Evolutionary conservation across 768 basidiomycete genomes (phyloP), one percentile per base, ranked within the genome.

Genomic region (Phanerochaete carnosa): DNA sequence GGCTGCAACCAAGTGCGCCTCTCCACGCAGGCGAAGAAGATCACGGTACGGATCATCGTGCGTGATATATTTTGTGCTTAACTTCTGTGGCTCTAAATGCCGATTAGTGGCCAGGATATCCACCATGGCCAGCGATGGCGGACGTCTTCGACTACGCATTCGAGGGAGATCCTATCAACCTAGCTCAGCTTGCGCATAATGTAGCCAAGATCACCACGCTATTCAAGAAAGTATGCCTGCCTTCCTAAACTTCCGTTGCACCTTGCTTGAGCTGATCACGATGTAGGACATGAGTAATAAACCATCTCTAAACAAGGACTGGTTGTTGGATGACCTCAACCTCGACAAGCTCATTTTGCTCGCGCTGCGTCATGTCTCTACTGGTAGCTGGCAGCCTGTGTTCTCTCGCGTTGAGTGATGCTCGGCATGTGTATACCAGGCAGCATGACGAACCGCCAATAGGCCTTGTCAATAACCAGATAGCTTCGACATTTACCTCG

Each of bases 41-140:
- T 61, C 46, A 61, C 37, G 8, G n/a, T 56, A 6, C 37, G 60
- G 2, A 56, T 61, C 53, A 43, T 19, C n/a, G 60, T 56, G 35
- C 49, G 51, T 52, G 12, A 3, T 6, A 6, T 33, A 8, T 11
- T n/a, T 12, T 16, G 8, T 7, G 3, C 22, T 4, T 5, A 25
- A 29, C 7, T 43, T 6, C 11, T 12, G 37, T 59, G 30, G 33
- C 25, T 23, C 26, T 26, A 8, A 11, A n/a, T 4, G 35, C n/a
- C 7, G 32, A 33, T 16, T 26, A 61, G 60, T 61, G 60, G 60
- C 60, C 60, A 4, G 60, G 60, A 16, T 61, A 61, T 33, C 25
- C 9, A 15, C 22, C 45, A 16, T 61, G 60, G 60, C 15, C 30
- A 22, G 6, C 32, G 5, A 22, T 30, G 19, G 8, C 39, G 29